Evolutionary conservation across 345 rosid genomes (phyloP).

Genomic region (Ceriops decandra): DNA sequence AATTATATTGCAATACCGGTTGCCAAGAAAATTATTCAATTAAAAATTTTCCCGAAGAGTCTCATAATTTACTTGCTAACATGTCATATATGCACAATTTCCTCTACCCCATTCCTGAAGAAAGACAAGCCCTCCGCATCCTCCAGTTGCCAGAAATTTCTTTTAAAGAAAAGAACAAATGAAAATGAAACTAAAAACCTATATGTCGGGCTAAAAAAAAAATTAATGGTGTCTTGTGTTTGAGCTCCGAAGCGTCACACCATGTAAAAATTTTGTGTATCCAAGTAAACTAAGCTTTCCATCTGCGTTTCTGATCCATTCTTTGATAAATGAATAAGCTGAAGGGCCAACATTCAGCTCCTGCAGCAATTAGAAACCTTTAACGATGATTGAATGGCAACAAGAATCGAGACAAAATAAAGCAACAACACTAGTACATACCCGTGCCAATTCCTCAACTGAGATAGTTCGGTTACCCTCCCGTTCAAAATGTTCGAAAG

Average conservation of each 20-base stretch:
- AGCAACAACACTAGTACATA: constrained; percentile 22
- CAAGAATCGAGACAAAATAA: not conserved
- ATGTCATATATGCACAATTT: constrained; percentile 12
- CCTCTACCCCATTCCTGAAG: constrained; percentile 22
- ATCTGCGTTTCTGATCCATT: constrained; percentile 75
- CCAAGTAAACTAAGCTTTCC: constrained; percentile 85
- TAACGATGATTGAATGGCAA: not conserved
- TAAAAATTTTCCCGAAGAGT: not conserved
- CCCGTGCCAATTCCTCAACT: constrained; percentile 71
- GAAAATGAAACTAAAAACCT: not conserved
- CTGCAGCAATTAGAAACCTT: constrained; percentile 30
- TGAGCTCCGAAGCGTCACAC: constrained; percentile 69
- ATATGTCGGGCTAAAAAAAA: constrained; percentile 4
- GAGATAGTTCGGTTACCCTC: constrained; percentile 85
- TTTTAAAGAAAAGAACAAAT: not conserved
- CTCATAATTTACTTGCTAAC: not conserved
- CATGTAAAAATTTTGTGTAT: constrained; percentile 77
- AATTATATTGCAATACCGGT: no score
- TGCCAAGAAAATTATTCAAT: not conserved
- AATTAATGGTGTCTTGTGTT: constrained; percentile 68
- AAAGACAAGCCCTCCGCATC: constrained; percentile 12
- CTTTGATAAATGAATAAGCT: constrained; percentile 63
- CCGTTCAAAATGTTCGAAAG: constrained; percentile 73
- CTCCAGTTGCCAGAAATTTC: constrained; percentile 13
- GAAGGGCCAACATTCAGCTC: constrained; percentile 81